Evolutionary conservation across 257 asterid genomes (phyloP).

Genomic region (Nicotiana obtusifolia): DNA sequence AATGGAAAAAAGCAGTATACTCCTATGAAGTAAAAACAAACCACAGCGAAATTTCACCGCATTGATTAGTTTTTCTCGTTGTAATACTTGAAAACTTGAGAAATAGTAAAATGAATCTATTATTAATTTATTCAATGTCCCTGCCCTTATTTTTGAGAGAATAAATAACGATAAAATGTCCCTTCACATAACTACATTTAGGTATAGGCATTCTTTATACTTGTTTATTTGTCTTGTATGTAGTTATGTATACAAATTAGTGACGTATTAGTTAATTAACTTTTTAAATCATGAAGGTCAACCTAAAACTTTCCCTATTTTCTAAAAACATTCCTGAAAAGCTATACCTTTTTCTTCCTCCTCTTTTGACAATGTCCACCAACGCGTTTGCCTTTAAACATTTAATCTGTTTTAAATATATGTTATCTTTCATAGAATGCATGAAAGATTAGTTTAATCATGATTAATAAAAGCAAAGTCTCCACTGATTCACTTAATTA

Average conservation of each 20-base stretch:
- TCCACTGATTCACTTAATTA: not conserved
- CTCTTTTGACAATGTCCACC: not conserved
- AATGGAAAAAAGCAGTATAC: too few species aligned
- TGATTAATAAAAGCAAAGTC: not conserved
- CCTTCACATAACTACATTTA: not conserved
- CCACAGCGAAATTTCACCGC: too few species aligned
- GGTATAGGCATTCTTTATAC: not conserved
- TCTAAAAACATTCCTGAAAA: not conserved
- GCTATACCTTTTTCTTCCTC: not conserved
- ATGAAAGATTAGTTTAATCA: not conserved
- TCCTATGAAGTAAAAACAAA: too few species aligned
- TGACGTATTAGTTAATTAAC: not conserved
- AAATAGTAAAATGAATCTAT: not conserved
- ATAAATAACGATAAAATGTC: not conserved
- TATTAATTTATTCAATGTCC: not conserved
- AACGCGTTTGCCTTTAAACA: not conserved
- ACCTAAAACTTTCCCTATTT: not conserved
- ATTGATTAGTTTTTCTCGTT: too few species aligned
- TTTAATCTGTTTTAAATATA: not conserved
- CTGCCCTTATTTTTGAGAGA: too few species aligned
- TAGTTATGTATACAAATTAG: not conserved
- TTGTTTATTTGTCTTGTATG: not conserved
- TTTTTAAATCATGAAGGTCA: not conserved
- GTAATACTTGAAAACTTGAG: too few species aligned
- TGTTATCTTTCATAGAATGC: not conserved